These are phyloP conservation scores for Orbilia javanica DNA, from an alignment of 2,329 filamentous ascomycete genomes.

Conservation along the genomic window DNA sequence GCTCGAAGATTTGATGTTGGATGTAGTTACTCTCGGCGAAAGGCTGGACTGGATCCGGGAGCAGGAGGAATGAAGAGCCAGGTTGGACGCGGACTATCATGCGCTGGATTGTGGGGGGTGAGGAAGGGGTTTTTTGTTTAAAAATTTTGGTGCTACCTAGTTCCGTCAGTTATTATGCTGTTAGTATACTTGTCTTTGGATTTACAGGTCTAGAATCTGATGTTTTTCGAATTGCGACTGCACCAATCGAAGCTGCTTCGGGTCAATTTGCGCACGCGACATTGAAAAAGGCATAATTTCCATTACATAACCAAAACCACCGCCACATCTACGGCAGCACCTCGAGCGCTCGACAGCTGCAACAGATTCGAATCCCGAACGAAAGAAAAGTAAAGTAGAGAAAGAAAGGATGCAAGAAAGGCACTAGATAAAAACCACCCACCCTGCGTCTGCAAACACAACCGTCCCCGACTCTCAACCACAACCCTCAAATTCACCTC, in stretches of 20 bases:
- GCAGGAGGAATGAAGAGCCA: conserved; percentile 73
- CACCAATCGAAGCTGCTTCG: background rate
- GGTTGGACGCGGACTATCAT: conserved; percentile 70
- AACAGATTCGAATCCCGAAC: no score
- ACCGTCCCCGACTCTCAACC: conserved; percentile 58
- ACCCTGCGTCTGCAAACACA: conserved; percentile 65
- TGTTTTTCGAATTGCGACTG: background rate
- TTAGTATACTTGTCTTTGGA: background rate
- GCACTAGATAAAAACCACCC: background rate
- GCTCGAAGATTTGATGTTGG: conserved; percentile 82
- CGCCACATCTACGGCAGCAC: background rate
- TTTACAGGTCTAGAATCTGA: no score
- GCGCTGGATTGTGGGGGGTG: conserved; percentile 72
- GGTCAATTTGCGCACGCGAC: conserved; percentile 6
- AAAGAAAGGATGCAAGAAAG: background rate
- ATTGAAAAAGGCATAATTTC: background rate
- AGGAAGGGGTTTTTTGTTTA: conserved; percentile 74
- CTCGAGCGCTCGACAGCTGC: no score
- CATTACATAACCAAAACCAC: conserved; percentile 29
- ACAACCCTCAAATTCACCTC: conserved; percentile 74
- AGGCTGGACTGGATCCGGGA: conserved; percentile 94
- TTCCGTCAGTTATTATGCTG: conserved; percentile 61
- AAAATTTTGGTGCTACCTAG: conserved; percentile 95
- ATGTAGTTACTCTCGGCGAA: conserved; percentile 86
- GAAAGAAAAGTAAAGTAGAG: background rate